Evolutionary conservation across 352 stramenopile species (phyloP), one percentile per base, ranked within the genome.

Genomic region (Phytophthora hybrid): DNA sequence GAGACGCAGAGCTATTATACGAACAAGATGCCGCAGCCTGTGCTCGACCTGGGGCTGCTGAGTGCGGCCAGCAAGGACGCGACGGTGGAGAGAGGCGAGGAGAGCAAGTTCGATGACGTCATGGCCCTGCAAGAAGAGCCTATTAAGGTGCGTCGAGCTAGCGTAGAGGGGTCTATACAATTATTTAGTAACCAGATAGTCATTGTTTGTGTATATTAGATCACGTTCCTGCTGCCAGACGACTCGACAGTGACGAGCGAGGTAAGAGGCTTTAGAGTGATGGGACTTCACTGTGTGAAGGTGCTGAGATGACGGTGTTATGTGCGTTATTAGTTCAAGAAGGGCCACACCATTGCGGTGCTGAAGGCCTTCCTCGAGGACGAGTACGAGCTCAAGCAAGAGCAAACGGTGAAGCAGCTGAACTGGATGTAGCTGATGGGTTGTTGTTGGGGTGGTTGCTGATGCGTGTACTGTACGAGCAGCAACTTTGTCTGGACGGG

Each of bases 41-140:
- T 66, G 37, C 57, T 78, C 16, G 66, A 73, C 54, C 53, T 84
- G 19, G 74, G 66, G 2, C 41, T 78, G 37, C 23, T 80, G 59
- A 60, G 69, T 21, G 71, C 71, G 9, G 74, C 56, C 3, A 68
- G 71, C 52, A 73, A 76, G 49, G 74, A 82, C 31, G 66, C 29
- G 13, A 34, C n/a, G 3, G 26, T 39, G 3, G 60, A 29, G 8
- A 70, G 53, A 37, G 67, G 67, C 18, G 67, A 67, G 26, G 81
- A 92, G 60, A 77, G 71, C 79, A 92, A 92, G 73, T 84, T 85
- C 37, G 84, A 92, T 62, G 81, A 87, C 47, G 72, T 89, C 54
- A 77, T 79, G 63, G 81, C 79, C 34, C 72, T 92, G 16, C 84
- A 92, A 63, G 82, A 92, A 60, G 84, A 88, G 46, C 49, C 73